Conservation (phyloP, 2,329 filamentous ascomycete genomes). For the Ceratocystis variospora region DNA sequence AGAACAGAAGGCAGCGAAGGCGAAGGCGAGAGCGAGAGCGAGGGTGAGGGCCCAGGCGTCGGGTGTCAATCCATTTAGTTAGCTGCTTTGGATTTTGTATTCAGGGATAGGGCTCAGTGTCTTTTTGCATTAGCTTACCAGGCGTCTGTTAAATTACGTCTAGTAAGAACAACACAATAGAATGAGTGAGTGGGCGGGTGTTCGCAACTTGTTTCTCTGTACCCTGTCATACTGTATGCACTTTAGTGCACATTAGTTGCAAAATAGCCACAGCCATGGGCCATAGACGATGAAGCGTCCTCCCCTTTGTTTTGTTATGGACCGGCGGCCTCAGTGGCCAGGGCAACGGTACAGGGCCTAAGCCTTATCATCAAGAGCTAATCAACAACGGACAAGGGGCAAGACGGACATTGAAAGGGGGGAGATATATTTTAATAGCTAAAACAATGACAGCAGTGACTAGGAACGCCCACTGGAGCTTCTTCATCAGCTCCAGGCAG, state of each 20-base stretch:
- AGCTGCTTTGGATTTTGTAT: too few relatives aligned
- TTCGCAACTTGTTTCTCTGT: too few relatives aligned
- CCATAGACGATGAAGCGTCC: not conserved
- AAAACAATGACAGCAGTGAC: too few relatives aligned
- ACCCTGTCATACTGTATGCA: not conserved
- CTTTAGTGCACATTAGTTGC: not conserved
- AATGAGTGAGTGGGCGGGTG: too few relatives aligned
- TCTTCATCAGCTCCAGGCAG: too few relatives aligned
- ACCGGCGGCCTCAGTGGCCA: conserved; percentile 20
- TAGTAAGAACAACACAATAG: too few relatives aligned
- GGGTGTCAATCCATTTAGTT: too few relatives aligned
- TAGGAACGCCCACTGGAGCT: too few relatives aligned
- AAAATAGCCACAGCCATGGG: not conserved
- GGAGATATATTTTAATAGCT: not conserved
- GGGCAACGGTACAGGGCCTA: not conserved
- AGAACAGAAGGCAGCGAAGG: conserved; percentile 21
- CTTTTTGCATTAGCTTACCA: too few relatives aligned
- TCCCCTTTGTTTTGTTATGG: conserved; percentile 21
- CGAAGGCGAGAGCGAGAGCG: conserved; percentile 30
- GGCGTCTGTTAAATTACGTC: too few relatives aligned
- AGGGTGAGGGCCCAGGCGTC: conserved; percentile 28
- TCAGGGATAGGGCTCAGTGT: too few relatives aligned
- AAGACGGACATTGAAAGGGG: not conserved
- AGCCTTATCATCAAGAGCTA: not conserved
- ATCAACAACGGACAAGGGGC: not conserved